A percentile compares a stretch with the other conserved stretches of the same genome.
These are phyloP conservation scores for Gnaphalium uliginosum DNA, from an alignment of 129 eudicot species.

Conservation along the genomic window DNA sequence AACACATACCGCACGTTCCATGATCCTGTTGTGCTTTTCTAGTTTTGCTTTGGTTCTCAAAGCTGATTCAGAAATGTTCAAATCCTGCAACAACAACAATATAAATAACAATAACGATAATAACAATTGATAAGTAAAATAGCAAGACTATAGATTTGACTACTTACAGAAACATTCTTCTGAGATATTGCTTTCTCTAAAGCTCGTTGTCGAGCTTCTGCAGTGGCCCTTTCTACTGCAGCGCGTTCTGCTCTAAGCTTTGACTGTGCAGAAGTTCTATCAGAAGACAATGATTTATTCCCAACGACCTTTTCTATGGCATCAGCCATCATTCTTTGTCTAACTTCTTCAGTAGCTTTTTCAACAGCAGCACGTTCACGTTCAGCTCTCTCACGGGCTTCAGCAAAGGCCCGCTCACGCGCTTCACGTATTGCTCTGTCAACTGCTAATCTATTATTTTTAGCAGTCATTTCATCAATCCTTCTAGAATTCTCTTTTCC, in stretches of 20 bases:
- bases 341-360: constrained; percentile 73
- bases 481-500: constrained; percentile 38
- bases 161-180: constrained; percentile 43
- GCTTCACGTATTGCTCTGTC: constrained; percentile 96
- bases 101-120: constrained; percentile 12
- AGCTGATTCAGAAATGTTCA: constrained; percentile 59
- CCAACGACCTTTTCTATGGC: constrained; percentile 57
- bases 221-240: constrained; percentile 96
- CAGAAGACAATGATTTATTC: constrained; percentile 51
- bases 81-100: constrained; percentile 52
- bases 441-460: constrained; percentile 68
- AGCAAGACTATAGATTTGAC: constrained; percentile 41
- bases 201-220: constrained; percentile 98
- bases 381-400: constrained; percentile 76
- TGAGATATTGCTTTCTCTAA: constrained; percentile 78
- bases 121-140: constrained; percentile 8
- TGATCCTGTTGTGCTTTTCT: constrained; percentile 83
- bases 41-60: constrained; percentile 72
- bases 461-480: constrained; percentile 51
- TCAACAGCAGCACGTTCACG: constrained; percentile 91
- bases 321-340: constrained; percentile 72
- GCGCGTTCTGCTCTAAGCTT: constrained; percentile 92
- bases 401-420: constrained; percentile 95
- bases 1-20: constrained; percentile 78
- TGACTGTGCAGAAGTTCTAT: constrained; percentile 52